Evolutionary conservation across 441 rosid species (phyloP), one percentile per base, ranked within the genome.

Genomic region (Arabidopsis hybrid): DNA sequence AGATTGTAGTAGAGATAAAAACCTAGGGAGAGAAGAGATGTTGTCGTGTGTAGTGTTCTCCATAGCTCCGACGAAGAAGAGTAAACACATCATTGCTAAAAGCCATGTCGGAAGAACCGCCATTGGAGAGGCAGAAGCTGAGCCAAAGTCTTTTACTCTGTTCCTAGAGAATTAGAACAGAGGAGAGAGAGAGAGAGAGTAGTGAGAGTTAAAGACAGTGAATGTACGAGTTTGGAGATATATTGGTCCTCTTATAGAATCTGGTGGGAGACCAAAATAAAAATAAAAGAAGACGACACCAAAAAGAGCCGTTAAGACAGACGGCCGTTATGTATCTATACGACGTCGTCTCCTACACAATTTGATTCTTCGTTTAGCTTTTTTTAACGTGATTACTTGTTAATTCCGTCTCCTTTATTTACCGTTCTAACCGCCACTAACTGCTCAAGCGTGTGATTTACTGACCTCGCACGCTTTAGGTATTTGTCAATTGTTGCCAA

Each of bases 271-370:
- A 13, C 3, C 9, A 7, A 32, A 16, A 50, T 14, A 34, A 29
- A n/a, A 11, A 49, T 6, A 14, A 32, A 45, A 38, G 17, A 61
- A 67, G 45, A 74, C 50, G 75, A 67, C 62, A 73, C 35, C 1
- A 74, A 73, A 78, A 74, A 65, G 71, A 74, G 72, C 75, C 78
- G 81, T 78, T 78, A 78, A 73, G 75, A 78, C 78, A 73, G 75
- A 78, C 78, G 74, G 81, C 71, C 81, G 81, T 78, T 78, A 73
- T 47, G 75, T 62, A 78, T 32, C 43, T 34, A 63, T 21, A 56
- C 81, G 70, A 18, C 40, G 74, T 55, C 71, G 78, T 61, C 4
- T 55, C 0, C 18, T 62, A 53, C 34, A 36, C 34, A 36, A 9
- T 46, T 46, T 51, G 68, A 56, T 72, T 71, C 34, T 45, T 59